Evolutionary conservation across 805 yeast genomes (phyloP).

Genomic region (Candida ovalis): DNA sequence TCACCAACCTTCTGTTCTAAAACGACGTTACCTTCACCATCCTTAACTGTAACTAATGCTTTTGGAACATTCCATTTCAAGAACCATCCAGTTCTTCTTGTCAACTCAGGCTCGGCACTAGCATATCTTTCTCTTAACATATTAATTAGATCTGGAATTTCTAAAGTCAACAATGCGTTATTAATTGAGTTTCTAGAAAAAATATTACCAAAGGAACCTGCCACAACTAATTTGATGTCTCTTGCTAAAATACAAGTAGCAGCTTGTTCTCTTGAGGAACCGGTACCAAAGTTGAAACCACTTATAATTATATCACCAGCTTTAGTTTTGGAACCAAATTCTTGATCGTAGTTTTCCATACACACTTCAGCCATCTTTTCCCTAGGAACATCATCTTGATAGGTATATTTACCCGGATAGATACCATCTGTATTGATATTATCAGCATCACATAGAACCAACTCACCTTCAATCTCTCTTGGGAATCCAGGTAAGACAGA

Average conservation of each 20-base stretch:
- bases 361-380: slow-evolving; percentile 98
- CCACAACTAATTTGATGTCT: slow-evolving; percentile 87
- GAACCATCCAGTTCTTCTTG: slow-evolving; percentile 93
- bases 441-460: slow-evolving; percentile 94
- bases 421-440: slow-evolving; percentile 97
- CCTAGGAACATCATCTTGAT: slow-evolving; percentile 93
- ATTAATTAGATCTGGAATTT: slow-evolving; percentile 82
- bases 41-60: slow-evolving; percentile 75
- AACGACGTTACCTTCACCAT: slow-evolving; percentile 56
- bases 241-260: slow-evolving; percentile 97
- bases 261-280: slow-evolving; percentile 98
- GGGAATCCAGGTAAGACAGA: slow-evolving; percentile 92
- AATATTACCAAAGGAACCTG: slow-evolving; percentile 97
- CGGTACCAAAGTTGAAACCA: slow-evolving; percentile 97
- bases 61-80: slow-evolving; percentile 90
- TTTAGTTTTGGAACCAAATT: slow-evolving; percentile 74
- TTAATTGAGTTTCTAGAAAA: slow-evolving; percentile 94
- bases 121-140: slow-evolving; percentile 67
- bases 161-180: slow-evolving; percentile 90
- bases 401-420: slow-evolving; percentile 98
- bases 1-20: slow-evolving; percentile 91
- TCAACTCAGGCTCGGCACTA: slow-evolving; percentile 57
- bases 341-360: slow-evolving; percentile 97
- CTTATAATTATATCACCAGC: slow-evolving; percentile 84
- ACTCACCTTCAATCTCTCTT: slow-evolving; percentile 79